Conservation (phyloP, 345 rosid species). For the Fremontodendron californicum region DNA sequence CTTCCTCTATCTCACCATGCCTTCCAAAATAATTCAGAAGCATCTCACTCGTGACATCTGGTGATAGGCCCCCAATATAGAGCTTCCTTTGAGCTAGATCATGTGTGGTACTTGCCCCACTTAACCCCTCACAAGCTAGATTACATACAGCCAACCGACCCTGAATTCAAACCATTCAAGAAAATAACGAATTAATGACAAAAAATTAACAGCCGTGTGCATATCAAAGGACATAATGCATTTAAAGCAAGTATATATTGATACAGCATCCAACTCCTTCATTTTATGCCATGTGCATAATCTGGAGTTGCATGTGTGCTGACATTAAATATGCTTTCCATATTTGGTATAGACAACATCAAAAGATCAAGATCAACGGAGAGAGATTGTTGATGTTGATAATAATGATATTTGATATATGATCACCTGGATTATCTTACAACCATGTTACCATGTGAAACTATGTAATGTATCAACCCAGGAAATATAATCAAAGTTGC, state of each 20-base stretch:
- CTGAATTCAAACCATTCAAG: conserved; percentile 25
- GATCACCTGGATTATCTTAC: not conserved
- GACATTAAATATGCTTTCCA: not conserved
- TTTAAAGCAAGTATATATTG: not conserved
- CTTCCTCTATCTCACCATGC: conserved; percentile 66
- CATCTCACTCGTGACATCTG: conserved; percentile 57
- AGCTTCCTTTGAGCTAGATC: conserved; percentile 61
- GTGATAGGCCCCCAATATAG: conserved; percentile 57
- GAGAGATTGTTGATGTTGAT: not conserved
- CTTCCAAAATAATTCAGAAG: conserved; percentile 42
- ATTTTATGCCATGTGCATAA: not conserved
- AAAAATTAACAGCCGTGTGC: not conserved
- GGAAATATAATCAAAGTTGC: not conserved
- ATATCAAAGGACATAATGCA: not conserved
- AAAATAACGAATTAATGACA: not conserved
- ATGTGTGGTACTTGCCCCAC: conserved; percentile 39
- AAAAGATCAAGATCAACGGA: not conserved
- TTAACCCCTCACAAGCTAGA: conserved; percentile 57
- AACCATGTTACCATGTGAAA: not conserved
- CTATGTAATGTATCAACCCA: not conserved
- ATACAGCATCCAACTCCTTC: not conserved
- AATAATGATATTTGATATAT: not conserved
- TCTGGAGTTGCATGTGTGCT: not conserved
- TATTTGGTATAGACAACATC: not conserved
- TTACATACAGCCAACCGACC: conserved; percentile 69